Percentiles rank a stretch among this genome's conserved stretches.
Conservation (phyloP, 768 basidiomycete genomes). For the Gloeophyllum trabeum region DNA sequence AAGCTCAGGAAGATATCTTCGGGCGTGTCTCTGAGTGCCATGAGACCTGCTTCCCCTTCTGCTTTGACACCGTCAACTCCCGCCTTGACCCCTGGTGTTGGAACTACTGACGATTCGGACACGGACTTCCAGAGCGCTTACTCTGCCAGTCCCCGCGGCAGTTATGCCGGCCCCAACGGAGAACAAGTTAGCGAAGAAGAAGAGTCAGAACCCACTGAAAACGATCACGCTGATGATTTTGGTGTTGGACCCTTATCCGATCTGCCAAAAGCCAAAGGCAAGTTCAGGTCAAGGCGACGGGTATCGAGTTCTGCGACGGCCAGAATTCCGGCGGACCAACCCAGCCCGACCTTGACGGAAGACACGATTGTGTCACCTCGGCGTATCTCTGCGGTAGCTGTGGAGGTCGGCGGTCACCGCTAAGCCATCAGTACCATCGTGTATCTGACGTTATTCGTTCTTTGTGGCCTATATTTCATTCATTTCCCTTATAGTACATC, state of each 20-base stretch:
- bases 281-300: conserved; percentile 36
- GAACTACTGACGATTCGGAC: conserved; percentile 14
- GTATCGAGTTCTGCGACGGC: conserved; percentile 44
- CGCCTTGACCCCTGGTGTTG: conserved; percentile 14
- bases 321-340: conserved; percentile 24
- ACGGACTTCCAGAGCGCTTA: conserved; percentile 79
- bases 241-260: conserved; percentile 11
- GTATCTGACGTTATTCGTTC: too few relatives aligned
- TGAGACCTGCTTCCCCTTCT: conserved; percentile 13
- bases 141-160: conserved; percentile 61
- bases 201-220: conserved; percentile 12
- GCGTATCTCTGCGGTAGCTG: too few relatives aligned
- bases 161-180: conserved; percentile 38
- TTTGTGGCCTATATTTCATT: not conserved
- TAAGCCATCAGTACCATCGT: too few relatives aligned
- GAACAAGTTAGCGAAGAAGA: conserved; percentile 5
- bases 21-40: conserved; percentile 19
- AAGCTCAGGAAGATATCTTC: conserved; percentile 23
- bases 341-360: conserved; percentile 27
- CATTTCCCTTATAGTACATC: not conserved
- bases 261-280: conserved; percentile 16
- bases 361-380: conserved; percentile 17
- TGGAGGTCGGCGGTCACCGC: too few relatives aligned
- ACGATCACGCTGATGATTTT: conserved; percentile 8
- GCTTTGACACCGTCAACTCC: conserved; percentile 22